A percentile compares a stretch with the other conserved stretches of the same genome.
phyloP scores from a whole-genome alignment of 345 rosid species.

The Leavenworthia alabamica region DNA sequence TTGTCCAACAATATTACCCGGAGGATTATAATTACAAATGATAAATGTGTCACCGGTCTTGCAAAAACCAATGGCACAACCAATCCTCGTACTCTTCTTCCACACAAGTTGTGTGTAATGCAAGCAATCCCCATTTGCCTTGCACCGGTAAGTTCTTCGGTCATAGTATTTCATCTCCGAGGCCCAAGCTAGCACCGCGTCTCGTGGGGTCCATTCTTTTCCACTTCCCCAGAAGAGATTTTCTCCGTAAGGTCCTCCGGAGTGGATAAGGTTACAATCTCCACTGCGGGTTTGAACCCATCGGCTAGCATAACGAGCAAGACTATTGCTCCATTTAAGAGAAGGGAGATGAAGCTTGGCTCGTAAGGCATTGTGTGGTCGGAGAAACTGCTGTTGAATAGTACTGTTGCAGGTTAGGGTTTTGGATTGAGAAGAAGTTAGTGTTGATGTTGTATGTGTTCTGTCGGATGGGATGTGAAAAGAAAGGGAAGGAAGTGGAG shows the following conservation, averaged over 20 bases:
- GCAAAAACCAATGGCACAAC: slow-evolving; percentile 47
- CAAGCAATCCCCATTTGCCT: slow-evolving; percentile 33
- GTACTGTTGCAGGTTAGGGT: slow-evolving; percentile 3
- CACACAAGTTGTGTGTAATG: slow-evolving; percentile 67
- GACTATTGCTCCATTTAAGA: slow-evolving; percentile 49
- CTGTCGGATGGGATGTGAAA: not conserved
- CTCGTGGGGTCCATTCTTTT: slow-evolving; percentile 38
- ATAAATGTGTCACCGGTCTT: slow-evolving; percentile 46
- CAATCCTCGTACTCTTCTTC: slow-evolving; percentile 49
- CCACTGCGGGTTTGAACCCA: slow-evolving; percentile 37
- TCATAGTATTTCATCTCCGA: slow-evolving; percentile 44
- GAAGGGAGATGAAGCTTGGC: slow-evolving; percentile 44
- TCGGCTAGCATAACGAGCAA: slow-evolving; percentile 40
- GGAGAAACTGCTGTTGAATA: slow-evolving; percentile 35
- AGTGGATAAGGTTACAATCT: slow-evolving; percentile 50
- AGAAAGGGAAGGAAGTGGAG: slow-evolving; percentile 5
- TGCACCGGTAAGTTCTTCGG: slow-evolving; percentile 39
- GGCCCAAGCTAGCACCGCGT: slow-evolving; percentile 52
- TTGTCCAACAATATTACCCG: slow-evolving; percentile 53
- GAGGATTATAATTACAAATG: slow-evolving; percentile 57
- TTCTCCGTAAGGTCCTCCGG: slow-evolving; percentile 47
- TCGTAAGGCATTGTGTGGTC: slow-evolving; percentile 43
- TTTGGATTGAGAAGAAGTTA: slow-evolving; percentile 11
- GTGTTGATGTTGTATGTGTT: not conserved
- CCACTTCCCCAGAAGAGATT: slow-evolving; percentile 66